These are phyloP conservation scores for Phytopythium chamaehyphon DNA, from an alignment of 352 stramenopile species.

Conservation along the genomic window DNA sequence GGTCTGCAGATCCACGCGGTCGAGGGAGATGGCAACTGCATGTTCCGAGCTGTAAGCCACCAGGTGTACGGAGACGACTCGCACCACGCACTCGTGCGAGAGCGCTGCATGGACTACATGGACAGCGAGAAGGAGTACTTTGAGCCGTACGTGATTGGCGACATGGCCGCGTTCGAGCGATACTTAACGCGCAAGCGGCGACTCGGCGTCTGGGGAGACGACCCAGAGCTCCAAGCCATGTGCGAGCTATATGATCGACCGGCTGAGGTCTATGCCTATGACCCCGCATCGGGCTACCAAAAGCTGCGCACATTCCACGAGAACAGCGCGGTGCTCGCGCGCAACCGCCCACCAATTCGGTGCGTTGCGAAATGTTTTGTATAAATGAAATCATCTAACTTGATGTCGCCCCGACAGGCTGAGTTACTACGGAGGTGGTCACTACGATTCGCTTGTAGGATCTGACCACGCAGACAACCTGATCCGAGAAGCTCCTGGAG, in stretches of 20 bases:
- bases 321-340: conserved; percentile 35
- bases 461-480: conserved; percentile 47
- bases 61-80: conserved; percentile 94
- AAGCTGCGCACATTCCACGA: conserved; percentile 90
- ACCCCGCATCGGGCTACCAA: conserved; percentile 54
- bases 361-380: too few species aligned
- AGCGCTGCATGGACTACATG: conserved; percentile 96
- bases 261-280: conserved; percentile 89
- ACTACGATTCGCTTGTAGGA: conserved; percentile 89
- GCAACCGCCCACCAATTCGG: conserved; percentile 67
- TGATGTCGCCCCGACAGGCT: conserved; percentile 33
- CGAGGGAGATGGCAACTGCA: conserved; percentile 96
- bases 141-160: conserved; percentile 87
- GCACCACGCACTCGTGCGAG: conserved; percentile 89
- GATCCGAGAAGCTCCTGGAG: conserved; percentile 50
- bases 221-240: conserved; percentile 95
- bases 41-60: conserved; percentile 95
- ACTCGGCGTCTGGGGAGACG: conserved; percentile 92
- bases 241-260: conserved; percentile 93
- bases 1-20: conserved; percentile 61
- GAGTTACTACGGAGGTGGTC: conserved; percentile 90
- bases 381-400: background rate
- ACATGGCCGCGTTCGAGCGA: conserved; percentile 80
- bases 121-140: conserved; percentile 91
- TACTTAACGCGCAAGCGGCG: conserved; percentile 91